Evolutionary conservation across 495 filamentous ascomycete species (phyloP).

Genomic region (Cercophora scortea): DNA sequence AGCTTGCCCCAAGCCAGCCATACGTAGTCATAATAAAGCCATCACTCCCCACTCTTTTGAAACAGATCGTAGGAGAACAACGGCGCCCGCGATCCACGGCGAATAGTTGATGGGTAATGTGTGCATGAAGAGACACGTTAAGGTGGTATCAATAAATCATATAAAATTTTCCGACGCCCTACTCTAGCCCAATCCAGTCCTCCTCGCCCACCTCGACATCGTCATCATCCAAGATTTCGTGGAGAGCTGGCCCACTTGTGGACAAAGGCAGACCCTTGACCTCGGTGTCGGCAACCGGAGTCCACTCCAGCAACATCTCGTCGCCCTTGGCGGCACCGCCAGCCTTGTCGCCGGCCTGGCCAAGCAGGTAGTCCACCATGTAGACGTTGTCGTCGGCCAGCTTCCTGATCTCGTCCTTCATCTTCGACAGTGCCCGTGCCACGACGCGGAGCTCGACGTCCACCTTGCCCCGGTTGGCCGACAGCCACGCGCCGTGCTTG

Average conservation of each 20-base stretch:
- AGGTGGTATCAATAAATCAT: not conserved
- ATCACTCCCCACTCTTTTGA: not conserved
- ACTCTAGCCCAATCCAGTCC: conserved; percentile 51
- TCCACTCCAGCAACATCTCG: conserved; percentile 8
- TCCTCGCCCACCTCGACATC: conserved; percentile 30
- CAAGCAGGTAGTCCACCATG: conserved; percentile 70
- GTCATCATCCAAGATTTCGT: conserved; percentile 26
- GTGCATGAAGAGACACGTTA: too few species aligned
- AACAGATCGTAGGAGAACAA: not conserved
- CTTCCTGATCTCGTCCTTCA: conserved; percentile 63
- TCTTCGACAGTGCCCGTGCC: conserved; percentile 64
- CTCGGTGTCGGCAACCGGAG: conserved; percentile 7
- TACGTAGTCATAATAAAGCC: not conserved
- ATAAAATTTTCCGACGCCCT: conserved; percentile 7
- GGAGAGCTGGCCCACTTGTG: conserved; percentile 14
- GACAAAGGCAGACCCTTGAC: conserved; percentile 18
- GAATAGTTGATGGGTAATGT: too few species aligned
- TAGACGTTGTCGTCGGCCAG: conserved; percentile 83
- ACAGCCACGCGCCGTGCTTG: conserved; percentile 73
- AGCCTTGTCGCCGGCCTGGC: conserved; percentile 21
- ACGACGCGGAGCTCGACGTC: conserved; percentile 76
- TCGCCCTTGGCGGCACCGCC: conserved; percentile 2
- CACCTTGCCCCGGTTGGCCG: conserved; percentile 65
- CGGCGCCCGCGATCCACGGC: too few species aligned
- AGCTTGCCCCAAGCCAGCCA: too few species aligned